phyloP scores from a whole-genome alignment of 768 basidiomycete species.

The Rhizopogon rudus region DNA sequence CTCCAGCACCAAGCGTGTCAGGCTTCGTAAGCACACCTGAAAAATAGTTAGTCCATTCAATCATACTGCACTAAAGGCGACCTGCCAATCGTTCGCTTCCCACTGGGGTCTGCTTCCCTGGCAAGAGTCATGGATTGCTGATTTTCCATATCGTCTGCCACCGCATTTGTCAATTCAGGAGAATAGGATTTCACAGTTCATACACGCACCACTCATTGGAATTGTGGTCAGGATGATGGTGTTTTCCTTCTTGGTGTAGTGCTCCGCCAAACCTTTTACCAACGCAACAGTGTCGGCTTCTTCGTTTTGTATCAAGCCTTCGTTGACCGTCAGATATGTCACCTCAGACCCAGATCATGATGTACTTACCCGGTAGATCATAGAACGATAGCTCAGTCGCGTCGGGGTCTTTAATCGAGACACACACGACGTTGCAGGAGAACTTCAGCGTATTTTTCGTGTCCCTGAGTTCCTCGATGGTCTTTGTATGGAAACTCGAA shows the following conservation, averaged over 20 bases:
- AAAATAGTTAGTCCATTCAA: not conserved
- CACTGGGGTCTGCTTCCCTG: constrained; percentile 37
- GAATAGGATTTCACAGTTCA: not conserved
- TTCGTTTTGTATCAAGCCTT: constrained; percentile 48
- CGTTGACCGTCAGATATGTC: not conserved
- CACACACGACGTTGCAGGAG: constrained; percentile 37
- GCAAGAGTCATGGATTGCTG: constrained; percentile 50
- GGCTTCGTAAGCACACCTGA: constrained; percentile 54
- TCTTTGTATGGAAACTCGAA: constrained; percentile 15
- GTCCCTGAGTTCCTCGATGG: constrained; percentile 2
- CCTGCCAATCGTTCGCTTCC: constrained; percentile 48
- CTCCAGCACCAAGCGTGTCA: constrained; percentile 38
- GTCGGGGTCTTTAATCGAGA: constrained; percentile 34
- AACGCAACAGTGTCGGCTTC: constrained; percentile 37
- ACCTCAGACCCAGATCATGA: not conserved
- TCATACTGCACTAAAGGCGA: not conserved
- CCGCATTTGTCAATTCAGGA: not conserved
- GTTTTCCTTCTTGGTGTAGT: constrained; percentile 42
- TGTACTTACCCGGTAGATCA: constrained; percentile 33
- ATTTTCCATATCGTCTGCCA: constrained; percentile 53
- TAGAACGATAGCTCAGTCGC: constrained; percentile 35
- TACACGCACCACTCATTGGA: constrained; percentile 44
- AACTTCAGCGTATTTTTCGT: constrained; percentile 21
- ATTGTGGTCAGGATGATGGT: constrained; percentile 50
- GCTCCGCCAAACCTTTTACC: constrained; percentile 44